A percentile compares a stretch with the other conserved stretches of the same genome.
Conservation (phyloP, 2,329 filamentous ascomycete genomes). For the Cladosporium sp. region DNA sequence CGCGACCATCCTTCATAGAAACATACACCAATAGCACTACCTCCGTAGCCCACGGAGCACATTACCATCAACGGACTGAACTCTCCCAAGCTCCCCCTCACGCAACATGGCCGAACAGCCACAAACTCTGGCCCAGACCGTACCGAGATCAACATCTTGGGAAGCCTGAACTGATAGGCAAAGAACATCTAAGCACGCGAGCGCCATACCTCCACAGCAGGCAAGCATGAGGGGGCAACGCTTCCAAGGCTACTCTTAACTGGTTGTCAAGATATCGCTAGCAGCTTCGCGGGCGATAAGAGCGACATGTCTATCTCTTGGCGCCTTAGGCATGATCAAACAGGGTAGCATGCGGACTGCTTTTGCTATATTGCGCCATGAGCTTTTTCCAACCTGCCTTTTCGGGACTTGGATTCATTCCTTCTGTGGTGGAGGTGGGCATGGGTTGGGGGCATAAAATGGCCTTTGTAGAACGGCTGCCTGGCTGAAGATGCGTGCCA, state of each 20-base stretch:
- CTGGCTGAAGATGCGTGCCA: neutral
- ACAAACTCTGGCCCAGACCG: neutral
- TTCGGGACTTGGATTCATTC: neutral
- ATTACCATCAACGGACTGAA: neutral
- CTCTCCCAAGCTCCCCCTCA: neutral
- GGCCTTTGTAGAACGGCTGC: neutral
- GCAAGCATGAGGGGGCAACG: neutral
- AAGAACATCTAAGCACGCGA: neutral
- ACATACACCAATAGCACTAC: neutral
- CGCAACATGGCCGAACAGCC: neutral
- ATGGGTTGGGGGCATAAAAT: conserved; percentile 2
- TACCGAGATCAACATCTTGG: neutral
- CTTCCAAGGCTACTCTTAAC: neutral
- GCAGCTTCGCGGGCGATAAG: neutral
- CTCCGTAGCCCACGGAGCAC: neutral
- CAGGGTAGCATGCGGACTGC: neutral
- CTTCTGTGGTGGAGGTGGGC: neutral
- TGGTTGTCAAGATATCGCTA: conserved; percentile 2
- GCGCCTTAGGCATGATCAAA: neutral
- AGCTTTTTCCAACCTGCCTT: neutral
- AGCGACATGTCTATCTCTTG: conserved; percentile 2
- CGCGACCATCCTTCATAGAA: too few species aligned
- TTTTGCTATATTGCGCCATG: neutral
- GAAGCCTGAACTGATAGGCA: conserved; percentile 1
- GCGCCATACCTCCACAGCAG: neutral